Conservation (phyloP, 257 asterid genomes). For the Fraxinus pennsylvanica region DNA sequence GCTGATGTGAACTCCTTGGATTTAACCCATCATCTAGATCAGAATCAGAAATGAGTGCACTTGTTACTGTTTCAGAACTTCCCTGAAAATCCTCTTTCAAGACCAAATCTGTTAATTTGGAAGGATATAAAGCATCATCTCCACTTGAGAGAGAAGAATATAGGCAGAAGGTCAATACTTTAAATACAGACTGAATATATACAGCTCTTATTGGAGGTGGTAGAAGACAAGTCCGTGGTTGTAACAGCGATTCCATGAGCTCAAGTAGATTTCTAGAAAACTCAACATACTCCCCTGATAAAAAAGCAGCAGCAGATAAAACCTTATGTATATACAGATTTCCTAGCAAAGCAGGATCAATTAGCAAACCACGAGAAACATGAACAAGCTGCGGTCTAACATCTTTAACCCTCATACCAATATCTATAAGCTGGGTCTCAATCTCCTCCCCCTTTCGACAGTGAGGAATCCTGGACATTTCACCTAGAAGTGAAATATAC, state of each 20-base stretch:
- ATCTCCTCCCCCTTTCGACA: slow-evolving; percentile 86
- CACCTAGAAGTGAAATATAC: slow-evolving; percentile 85
- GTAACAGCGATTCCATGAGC: slow-evolving; percentile 83
- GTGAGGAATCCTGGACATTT: slow-evolving; percentile 83
- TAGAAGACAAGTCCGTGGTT: slow-evolving; percentile 80
- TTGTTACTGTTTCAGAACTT: slow-evolving; percentile 33
- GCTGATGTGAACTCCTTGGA: slow-evolving; percentile 26
- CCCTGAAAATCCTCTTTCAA: slow-evolving; percentile 28
- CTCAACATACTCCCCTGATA: slow-evolving; percentile 85
- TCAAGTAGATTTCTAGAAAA: slow-evolving; percentile 82
- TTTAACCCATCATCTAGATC: slow-evolving; percentile 46
- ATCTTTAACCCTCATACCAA: slow-evolving; percentile 94
- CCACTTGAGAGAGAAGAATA: slow-evolving; percentile 50
- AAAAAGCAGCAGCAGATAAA: slow-evolving; percentile 85
- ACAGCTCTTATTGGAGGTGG: slow-evolving; percentile 75
- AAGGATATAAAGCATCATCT: slow-evolving; percentile 35
- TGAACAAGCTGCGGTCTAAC: slow-evolving; percentile 80
- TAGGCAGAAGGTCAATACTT: slow-evolving; percentile 68
- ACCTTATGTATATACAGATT: slow-evolving; percentile 67
- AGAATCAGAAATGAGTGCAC: slow-evolving; percentile 39
- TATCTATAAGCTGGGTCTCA: slow-evolving; percentile 78
- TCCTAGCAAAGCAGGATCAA: slow-evolving; percentile 95
- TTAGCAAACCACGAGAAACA: slow-evolving; percentile 78
- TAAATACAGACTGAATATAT: slow-evolving; percentile 79
- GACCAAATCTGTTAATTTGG: slow-evolving; percentile 36